phyloP scores from a whole-genome alignment of 345 rosid genomes.

The Brassica cretica region DNA sequence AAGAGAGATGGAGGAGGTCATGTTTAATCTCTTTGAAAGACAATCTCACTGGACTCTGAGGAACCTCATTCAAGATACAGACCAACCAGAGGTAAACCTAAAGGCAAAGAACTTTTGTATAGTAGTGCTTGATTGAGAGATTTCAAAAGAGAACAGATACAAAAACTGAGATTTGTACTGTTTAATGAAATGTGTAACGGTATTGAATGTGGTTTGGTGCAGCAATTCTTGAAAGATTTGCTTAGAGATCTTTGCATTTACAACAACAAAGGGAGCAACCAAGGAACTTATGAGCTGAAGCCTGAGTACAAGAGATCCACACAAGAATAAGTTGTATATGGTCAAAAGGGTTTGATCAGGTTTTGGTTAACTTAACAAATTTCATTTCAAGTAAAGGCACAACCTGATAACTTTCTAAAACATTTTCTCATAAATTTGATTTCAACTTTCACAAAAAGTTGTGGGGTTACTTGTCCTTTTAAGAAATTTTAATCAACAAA shows the following conservation, averaged over 20 bases:
- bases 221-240: constrained; percentile 88
- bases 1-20: constrained; percentile 80
- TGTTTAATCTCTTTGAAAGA: constrained; percentile 92
- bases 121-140: neutral
- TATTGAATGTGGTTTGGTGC: constrained; percentile 24
- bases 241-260: constrained; percentile 82
- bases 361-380: neutral
- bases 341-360: neutral
- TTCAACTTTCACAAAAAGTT: neutral
- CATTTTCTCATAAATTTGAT: neutral
- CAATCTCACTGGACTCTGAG: constrained; percentile 83
- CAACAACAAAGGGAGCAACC: constrained; percentile 86
- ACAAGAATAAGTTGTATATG: constrained; percentile 38
- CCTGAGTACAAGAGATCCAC: constrained; percentile 72
- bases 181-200: neutral
- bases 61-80: constrained; percentile 80
- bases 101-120: neutral
- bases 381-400: neutral
- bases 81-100: constrained; percentile 78
- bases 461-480: neutral
- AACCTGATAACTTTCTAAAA: neutral
- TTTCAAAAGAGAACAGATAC: neutral
- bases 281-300: constrained; percentile 91
- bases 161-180: neutral
- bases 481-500: neutral